Conservation (phyloP, 2,329 filamentous ascomycete genomes). For the Ophiostoma ulmi region DNA sequence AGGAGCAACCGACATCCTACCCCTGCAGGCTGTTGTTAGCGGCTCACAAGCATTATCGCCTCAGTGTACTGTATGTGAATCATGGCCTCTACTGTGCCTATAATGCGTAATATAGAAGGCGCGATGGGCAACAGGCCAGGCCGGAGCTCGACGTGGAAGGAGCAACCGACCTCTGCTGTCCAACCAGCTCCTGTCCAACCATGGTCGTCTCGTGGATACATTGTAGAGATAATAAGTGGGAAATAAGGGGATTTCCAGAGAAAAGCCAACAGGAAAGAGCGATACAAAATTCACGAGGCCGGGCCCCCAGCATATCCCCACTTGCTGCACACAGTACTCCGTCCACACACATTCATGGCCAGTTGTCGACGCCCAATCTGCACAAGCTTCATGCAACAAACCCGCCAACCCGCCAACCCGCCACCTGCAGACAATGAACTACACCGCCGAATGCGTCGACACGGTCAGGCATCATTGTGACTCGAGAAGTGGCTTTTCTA, state of each 20-base stretch:
- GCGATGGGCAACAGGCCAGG: neutral
- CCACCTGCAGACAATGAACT: conserved; percentile 21
- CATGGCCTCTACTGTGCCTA: neutral
- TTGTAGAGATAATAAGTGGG: neutral
- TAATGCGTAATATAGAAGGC: neutral
- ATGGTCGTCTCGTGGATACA: neutral
- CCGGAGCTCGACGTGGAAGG: conserved; percentile 1
- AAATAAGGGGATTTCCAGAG: neutral
- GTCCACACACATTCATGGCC: neutral
- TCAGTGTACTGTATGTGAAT: neutral
- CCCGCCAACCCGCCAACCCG: conserved; percentile 8
- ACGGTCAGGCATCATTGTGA: conserved; percentile 12
- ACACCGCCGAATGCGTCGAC: conserved; percentile 26
- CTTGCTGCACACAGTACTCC: conserved; percentile 5
- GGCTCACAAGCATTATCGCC: neutral
- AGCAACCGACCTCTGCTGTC: neutral
- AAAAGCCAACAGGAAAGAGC: neutral
- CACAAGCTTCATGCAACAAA: conserved; percentile 16
- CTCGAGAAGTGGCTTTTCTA: neutral
- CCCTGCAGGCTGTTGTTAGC: neutral
- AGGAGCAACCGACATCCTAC: neutral
- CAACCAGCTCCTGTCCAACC: conserved; percentile 18
- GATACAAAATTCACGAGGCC: conserved; percentile 10
- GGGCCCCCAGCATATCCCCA: neutral
- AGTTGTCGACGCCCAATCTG: conserved; percentile 16